These are phyloP conservation scores for Leccinum cinnamomeum DNA, from an alignment of 1,284 basidiomycete species.

Conservation along the genomic window DNA sequence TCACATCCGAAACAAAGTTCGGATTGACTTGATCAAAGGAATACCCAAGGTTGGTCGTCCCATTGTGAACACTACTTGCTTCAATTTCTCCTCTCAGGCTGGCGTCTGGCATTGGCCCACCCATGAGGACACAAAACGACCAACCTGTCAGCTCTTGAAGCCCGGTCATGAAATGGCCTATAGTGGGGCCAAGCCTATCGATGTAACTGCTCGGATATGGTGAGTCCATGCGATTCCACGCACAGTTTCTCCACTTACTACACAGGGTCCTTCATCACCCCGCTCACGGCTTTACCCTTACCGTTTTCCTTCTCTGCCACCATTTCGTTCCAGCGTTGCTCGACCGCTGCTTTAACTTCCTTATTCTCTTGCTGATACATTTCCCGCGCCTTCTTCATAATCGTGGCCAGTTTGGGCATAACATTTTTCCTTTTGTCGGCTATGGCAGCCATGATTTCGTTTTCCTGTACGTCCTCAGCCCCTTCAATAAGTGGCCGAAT, in stretches of 20 bases:
- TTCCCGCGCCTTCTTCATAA: too few species aligned
- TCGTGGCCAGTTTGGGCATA: too few species aligned
- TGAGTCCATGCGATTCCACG: not conserved
- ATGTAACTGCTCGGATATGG: not conserved
- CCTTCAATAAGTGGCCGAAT: too few species aligned
- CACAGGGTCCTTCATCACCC: not conserved
- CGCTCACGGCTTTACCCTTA: not conserved
- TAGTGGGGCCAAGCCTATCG: not conserved
- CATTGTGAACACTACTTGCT: not conserved
- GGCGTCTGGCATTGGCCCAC: not conserved
- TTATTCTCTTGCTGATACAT: too few species aligned
- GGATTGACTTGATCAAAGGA: not conserved
- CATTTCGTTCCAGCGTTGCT: not conserved
- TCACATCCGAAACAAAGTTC: not conserved
- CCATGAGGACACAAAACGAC: not conserved
- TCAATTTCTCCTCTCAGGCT: not conserved
- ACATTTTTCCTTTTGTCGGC: too few species aligned
- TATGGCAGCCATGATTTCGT: too few species aligned
- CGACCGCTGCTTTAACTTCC: not conserved
- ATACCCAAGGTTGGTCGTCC: not conserved
- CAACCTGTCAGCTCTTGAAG: not conserved
- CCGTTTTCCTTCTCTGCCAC: not conserved
- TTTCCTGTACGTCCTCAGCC: too few species aligned
- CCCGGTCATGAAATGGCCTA: not conserved
- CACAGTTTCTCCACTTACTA: not conserved